Conservation (phyloP, 345 rosid species). For the Eucalyptus coolabah region DNA sequence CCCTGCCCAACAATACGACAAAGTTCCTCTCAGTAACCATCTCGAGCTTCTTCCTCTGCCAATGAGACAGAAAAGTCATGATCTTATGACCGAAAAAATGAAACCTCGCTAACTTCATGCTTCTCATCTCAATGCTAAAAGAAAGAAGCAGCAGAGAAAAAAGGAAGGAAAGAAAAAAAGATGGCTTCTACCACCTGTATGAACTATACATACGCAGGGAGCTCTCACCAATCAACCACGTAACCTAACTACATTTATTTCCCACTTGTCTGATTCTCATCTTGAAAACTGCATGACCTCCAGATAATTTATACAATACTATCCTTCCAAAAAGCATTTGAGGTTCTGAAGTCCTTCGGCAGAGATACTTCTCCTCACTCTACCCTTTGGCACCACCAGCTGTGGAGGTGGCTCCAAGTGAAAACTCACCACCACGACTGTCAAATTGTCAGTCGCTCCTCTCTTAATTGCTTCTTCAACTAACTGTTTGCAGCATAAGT, state of each 20-base stretch:
- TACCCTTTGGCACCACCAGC: conserved; percentile 22
- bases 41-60: not conserved
- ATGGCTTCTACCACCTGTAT: not conserved
- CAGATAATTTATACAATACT: not conserved
- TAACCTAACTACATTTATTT: not conserved
- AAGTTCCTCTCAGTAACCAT: not conserved
- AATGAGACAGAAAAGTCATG: not conserved
- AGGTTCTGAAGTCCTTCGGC: conserved; percentile 54
- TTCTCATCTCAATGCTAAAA: not conserved
- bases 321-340: conserved; percentile 15
- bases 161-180: not conserved
- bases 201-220: conserved; percentile 7
- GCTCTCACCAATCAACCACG: not conserved
- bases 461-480: conserved; percentile 70
- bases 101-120: not conserved
- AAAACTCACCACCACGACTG: conserved; percentile 62
- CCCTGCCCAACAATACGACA: not conserved
- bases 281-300: not conserved
- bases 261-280: not conserved
- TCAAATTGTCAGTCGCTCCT: conserved; percentile 53
- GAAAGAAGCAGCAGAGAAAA: not conserved
- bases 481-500: conserved; percentile 52
- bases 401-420: conserved; percentile 52
- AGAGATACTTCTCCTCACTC: conserved; percentile 50
- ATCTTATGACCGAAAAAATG: not conserved